Evolutionary conservation across 2,329 filamentous ascomycete species (phyloP), one percentile per base, ranked within the genome.

Genomic region (Ascochyta viciae-villosae): DNA sequence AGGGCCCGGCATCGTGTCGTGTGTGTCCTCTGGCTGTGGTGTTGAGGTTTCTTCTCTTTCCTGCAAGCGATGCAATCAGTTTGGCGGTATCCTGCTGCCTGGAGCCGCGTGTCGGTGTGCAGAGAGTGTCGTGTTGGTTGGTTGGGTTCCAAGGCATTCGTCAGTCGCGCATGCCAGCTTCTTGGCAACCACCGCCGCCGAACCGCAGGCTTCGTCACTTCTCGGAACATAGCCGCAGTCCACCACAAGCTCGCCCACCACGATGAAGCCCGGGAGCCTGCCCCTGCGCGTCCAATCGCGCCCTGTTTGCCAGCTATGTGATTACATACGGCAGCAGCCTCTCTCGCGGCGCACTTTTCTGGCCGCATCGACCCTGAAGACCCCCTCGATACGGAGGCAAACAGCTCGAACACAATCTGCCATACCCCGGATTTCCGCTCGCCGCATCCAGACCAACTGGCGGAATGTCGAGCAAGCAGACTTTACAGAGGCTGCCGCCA

Each of bases 251-350:
- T 16, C 40, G 33, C 46, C 55, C 24, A 42, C 43, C 58, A 50
- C 64, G 49, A 75, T 75, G 72, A 70, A 72, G 50, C 63, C 71
- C 46, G 59, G 57, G 26, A 44, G 54, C 29, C 56, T 71, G 54
- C 62, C 71, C 56, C 50, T 71, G 56, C 71, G 71, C 54, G 50
- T 60, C 33, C 67, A 43, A 16, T 58, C 72, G 59, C 71, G 68
- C 58, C 64, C 68, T 35, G 57, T 72, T 15, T 75, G 72, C 59
- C 71, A 74, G 54, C 56, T 73, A 57, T 75, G 72, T 63, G 68
- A 70, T 54, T 70, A 65, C 62, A 65, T 72, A 33, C 43, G 62
- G 49, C 71, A 61, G 61, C 69, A 70, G 63, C 67, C 70, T 33
- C 54, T 65, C 13, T 54, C 51, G 40, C 71, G 68, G 48, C 72